Percentiles rank a stretch among this genome's conserved stretches.
phyloP scores from a whole-genome alignment of 1,139 yeast genomes.

The Kodamaea arcana region DNA sequence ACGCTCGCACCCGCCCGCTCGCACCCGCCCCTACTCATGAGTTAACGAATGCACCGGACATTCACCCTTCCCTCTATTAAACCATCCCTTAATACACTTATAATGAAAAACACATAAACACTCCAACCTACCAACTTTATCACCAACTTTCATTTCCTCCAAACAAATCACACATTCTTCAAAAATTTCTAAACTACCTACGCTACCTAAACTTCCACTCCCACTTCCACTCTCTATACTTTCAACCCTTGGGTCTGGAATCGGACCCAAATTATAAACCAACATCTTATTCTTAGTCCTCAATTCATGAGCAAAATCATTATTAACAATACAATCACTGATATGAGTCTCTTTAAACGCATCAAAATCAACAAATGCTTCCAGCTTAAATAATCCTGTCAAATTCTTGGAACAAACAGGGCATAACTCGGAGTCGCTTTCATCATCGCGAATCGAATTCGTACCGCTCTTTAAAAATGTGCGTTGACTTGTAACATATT shows the following conservation, averaged over 20 bases:
- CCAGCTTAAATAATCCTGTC: conserved; percentile 44
- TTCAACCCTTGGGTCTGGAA: conserved; percentile 41
- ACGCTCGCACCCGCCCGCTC: no score
- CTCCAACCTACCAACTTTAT: conserved; percentile 86
- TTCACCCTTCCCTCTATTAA: conserved; percentile 78
- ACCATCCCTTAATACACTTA: conserved; percentile 87
- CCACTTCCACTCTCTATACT: conserved; percentile 22
- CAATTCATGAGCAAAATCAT: conserved; percentile 59
- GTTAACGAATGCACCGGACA: conserved; percentile 73
- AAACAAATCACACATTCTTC: conserved; percentile 92
- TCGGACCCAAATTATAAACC: conserved; percentile 68
- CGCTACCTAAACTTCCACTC: no score
- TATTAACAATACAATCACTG: conserved; percentile 58
- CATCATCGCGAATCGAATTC: conserved; percentile 15
- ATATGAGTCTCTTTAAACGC: conserved; percentile 63
- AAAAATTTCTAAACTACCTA: conserved; percentile 14
- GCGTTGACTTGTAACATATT: conserved; percentile 19
- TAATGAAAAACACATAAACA: conserved; percentile 94
- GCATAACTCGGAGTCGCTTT: conserved; percentile 36
- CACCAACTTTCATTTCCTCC: conserved; percentile 82
- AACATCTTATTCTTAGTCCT: conserved; percentile 75
- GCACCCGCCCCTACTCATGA: conserved; percentile 9
- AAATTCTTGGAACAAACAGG: conserved; percentile 48
- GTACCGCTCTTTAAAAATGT: conserved; percentile 28
- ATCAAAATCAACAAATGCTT: conserved; percentile 39